Base-by-base conservation (phyloP, 495 filamentous ascomycete species). In the Penicillium tannophilum region DNA sequence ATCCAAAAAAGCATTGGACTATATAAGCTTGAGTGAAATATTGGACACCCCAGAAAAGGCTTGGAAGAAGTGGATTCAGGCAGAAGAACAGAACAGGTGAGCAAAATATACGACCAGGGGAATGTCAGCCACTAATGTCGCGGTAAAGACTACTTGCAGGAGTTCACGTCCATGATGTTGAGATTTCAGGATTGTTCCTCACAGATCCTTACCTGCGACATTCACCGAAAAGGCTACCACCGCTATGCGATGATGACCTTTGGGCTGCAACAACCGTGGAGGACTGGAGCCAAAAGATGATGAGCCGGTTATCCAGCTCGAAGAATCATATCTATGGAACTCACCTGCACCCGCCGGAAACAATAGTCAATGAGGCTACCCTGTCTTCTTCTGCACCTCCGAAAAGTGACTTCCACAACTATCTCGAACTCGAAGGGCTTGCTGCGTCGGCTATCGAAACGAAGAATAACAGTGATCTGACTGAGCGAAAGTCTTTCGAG, bases 151-250 rank as follows among this genome's bases (percentile, higher is more conserved):
- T 41, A 41, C 39, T 41, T n/a, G 58, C 67, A 10, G 68, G 65
- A 8, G 46, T 71, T 43, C 49, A 64, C 14, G 63, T 72, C n/a
- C 66, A 64, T 20, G 70, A 71, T 42, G 55, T 63, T 12, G 72
- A 76, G 49, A 61, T 73, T n/a, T 63, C 72, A 9, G 66, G 63
- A 28, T 57, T 71, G n/a, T 67, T 73, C 35, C 60, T 69, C 17
- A 63, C 71, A 17, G 63, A 74, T 26, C 70, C 73, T 8, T 61
- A 70, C 6, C 30, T 72, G 58, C 39, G 39, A 41, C 39, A 41
- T 41, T 17, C 39, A 17, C 14, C 39, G 16, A 31, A 57, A 56
- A 19, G 55, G 16, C 28, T 59, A 43, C 35, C 55, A 12, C 51
- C 61, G 20, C 49, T 58, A 23, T 43, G 39, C 30, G 39, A 54